phyloP scores from a whole-genome alignment of 2,329 filamentous ascomycete species.

The Fusarium sulawesiense region DNA sequence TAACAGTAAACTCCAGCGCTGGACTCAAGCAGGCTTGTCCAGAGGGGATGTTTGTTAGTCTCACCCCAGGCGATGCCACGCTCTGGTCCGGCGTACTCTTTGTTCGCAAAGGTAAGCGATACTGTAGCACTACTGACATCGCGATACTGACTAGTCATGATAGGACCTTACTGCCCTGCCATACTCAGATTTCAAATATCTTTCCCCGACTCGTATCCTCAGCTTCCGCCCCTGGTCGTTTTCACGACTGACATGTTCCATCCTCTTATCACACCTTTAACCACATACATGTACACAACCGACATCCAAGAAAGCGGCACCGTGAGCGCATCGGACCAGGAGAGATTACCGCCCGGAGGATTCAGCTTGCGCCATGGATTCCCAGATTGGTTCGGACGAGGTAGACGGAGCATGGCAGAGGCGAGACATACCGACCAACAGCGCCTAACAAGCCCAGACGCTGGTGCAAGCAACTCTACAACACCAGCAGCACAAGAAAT shows the following conservation, averaged over 20 bases:
- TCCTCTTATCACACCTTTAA: conserved; percentile 89
- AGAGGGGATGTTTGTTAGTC: conserved; percentile 85
- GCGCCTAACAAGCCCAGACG: conserved; percentile 45
- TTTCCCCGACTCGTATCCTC: conserved; percentile 84
- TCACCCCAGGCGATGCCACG: conserved; percentile 82
- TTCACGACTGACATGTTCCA: conserved; percentile 96
- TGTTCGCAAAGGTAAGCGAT: conserved; percentile 79
- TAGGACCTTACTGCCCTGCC: conserved; percentile 89
- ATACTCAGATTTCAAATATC: conserved; percentile 90
- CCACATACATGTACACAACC: conserved; percentile 93
- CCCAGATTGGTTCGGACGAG: conserved; percentile 84
- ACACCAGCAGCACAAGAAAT: conserved; percentile 49
- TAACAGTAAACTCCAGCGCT: conserved; percentile 64
- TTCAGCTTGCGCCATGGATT: conserved; percentile 94
- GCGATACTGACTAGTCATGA: not conserved
- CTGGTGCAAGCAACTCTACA: conserved; percentile 42
- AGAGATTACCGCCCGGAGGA: conserved; percentile 85
- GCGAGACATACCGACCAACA: conserved; percentile 57
- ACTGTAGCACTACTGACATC: not conserved
- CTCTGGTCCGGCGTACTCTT: conserved; percentile 94
- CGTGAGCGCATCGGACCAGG: conserved; percentile 84
- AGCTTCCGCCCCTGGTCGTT: conserved; percentile 82
- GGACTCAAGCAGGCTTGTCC: conserved; percentile 85
- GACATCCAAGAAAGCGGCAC: conserved; percentile 79
- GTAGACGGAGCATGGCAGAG: conserved; percentile 55